Evolutionary conservation across 768 basidiomycete species (phyloP), one percentile per base, ranked within the genome.

Genomic region (Mycena kentingensis): DNA sequence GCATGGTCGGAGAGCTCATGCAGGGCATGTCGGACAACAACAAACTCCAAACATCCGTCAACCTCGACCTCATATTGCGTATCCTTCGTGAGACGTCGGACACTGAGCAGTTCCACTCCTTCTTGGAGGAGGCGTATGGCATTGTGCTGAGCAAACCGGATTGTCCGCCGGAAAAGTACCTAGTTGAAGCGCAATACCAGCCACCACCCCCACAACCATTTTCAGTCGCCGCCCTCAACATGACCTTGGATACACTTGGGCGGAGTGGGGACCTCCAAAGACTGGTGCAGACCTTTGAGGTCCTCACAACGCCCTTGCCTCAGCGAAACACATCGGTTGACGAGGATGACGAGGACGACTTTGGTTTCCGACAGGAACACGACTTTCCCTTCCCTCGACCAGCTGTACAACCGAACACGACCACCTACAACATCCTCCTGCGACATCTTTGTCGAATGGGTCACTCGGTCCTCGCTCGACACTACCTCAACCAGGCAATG

Each of bases 111-210:
- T 87, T 88, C 63, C 77, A 83, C 46, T 63, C 70, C 24, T 73
- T 91, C 22, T 69, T 91, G 73, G 83, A 79, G 58, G 70, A 79
- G 61, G 82, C 80, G 29, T 93, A 92, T 66, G 90, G 85, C 0
- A 78, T 93, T 51, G 91, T 93, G 68, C 67, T 93, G 41, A 73
- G 79, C 19, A 84, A 84, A 61, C 90, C 89, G 0, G 91, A 93
- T 62, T 76, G 82, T 34, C 69, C 78, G 10, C 82, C 87, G 27
- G 55, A 86, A 51, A 81, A 82, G 53, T 72, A 72, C 46, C 56
- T 67, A n/a, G 49, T n/a, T n/a, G 67, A 62, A 21, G 36, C 26
- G 28, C 51, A n/a, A 29, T n/a, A n/a, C 38, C 46, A 35, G 54
- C 42, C 54, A 28, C 64, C 67, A 11, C 47, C 54, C 15, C 72